phyloP scores from a whole-genome alignment of 148 eudicot species.

The Vaccinium darrowii region DNA sequence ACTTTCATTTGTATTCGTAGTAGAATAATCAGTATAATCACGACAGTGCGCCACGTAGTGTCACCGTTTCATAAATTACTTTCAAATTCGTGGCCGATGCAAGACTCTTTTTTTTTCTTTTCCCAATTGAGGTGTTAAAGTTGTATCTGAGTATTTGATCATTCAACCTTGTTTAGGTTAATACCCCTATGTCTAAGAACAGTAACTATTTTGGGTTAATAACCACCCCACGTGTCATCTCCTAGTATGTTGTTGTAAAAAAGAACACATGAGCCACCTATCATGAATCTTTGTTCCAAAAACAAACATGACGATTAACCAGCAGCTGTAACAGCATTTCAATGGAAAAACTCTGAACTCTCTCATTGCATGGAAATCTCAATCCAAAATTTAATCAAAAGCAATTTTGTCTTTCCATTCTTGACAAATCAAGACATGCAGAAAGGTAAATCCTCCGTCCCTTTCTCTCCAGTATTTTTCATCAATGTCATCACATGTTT shows the following conservation, averaged over 20 bases:
- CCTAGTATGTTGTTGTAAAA: neutral
- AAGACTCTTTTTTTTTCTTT: too few relatives aligned
- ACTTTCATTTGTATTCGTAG: too few relatives aligned
- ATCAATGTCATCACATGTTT: neutral
- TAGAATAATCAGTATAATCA: too few relatives aligned
- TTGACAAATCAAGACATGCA: conserved; percentile 31
- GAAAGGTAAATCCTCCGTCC: conserved; percentile 25
- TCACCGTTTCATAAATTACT: too few relatives aligned
- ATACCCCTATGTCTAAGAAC: neutral
- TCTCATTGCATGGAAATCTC: neutral
- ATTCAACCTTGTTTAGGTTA: neutral
- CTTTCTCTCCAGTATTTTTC: neutral
- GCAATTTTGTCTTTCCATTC: neutral
- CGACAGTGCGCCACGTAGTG: neutral
- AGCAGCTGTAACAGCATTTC: conserved; percentile 22
- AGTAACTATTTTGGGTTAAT: neutral
- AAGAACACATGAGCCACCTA: conserved; percentile 8
- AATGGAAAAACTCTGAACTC: neutral
- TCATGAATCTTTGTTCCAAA: conserved; percentile 16
- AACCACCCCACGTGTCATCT: conserved; percentile 28
- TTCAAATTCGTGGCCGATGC: too few relatives aligned
- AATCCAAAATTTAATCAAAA: neutral
- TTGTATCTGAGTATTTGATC: neutral
- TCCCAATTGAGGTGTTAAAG: too few relatives aligned
- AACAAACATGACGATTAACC: conserved; percentile 36